phyloP scores from a whole-genome alignment of 164 flowering plant genomes.

The Annona squamosa region DNA sequence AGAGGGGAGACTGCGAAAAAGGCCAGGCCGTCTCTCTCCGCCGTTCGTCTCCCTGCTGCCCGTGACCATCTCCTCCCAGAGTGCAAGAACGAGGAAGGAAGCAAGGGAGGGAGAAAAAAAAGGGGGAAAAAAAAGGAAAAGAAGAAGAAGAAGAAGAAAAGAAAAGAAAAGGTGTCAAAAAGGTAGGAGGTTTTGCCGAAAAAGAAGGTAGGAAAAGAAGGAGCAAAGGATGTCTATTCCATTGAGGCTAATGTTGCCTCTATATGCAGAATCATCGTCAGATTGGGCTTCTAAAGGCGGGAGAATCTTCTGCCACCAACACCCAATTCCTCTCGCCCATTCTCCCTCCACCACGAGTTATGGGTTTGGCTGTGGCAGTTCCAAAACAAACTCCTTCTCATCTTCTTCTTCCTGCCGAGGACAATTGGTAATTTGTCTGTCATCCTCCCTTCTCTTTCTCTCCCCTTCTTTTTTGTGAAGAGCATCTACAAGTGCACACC shows the following conservation, averaged over 20 bases:
- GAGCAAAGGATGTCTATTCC: constrained; percentile 6
- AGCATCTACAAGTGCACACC: not conserved
- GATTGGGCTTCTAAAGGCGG: constrained; percentile 11
- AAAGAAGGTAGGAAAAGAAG: not conserved
- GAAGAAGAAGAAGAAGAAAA: not conserved
- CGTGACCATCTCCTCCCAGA: not conserved
- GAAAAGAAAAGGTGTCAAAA: not conserved
- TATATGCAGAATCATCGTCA: constrained; percentile 10
- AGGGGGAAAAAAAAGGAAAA: not conserved
- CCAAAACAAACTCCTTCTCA: not conserved
- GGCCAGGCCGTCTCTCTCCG: not conserved
- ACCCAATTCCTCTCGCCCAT: not conserved
- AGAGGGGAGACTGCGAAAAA: too few relatives aligned
- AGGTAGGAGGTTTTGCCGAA: not conserved
- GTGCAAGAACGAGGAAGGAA: not conserved
- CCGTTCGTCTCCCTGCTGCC: not conserved
- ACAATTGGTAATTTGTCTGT: not conserved
- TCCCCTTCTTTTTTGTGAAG: not conserved
- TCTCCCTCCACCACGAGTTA: not conserved
- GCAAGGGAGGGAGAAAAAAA: not conserved
- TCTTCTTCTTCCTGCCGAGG: constrained; percentile 9
- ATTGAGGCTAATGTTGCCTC: constrained; percentile 17
- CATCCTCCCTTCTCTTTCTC: not conserved
- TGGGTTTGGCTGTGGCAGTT: not conserved
- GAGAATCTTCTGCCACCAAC: not conserved